Conservation (phyloP, 2,329 filamentous ascomycete genomes). For the Exophiala mesophila region DNA sequence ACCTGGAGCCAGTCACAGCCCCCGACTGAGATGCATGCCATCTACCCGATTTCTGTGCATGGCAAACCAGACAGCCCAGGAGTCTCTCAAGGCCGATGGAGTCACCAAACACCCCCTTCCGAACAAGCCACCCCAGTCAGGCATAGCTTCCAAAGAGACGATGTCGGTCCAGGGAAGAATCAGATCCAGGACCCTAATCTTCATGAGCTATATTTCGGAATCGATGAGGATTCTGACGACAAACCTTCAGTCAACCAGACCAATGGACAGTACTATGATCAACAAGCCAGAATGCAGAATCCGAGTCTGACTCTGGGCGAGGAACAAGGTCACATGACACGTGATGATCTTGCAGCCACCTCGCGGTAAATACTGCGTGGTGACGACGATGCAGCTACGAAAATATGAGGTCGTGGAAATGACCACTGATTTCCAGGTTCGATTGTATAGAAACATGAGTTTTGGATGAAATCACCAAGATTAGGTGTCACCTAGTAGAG, state of each 20-base stretch:
- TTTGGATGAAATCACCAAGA: too few relatives aligned
- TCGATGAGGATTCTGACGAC: conserved; percentile 11
- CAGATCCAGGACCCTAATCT: conserved; percentile 24
- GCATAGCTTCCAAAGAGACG: conserved; percentile 22
- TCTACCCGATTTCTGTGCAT: conserved; percentile 16
- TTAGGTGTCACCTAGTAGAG: too few relatives aligned
- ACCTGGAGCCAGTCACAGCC: conserved; percentile 16
- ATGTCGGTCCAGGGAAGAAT: conserved; percentile 21
- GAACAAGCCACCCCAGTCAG: conserved; percentile 22
- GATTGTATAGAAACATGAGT: too few relatives aligned
- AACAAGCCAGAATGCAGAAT: neutral
- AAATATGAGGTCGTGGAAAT: too few relatives aligned
- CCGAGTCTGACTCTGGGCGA: too few relatives aligned
- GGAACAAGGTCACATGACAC: too few relatives aligned
- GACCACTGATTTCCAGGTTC: too few relatives aligned
- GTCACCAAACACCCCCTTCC: conserved; percentile 4
- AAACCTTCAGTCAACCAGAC: neutral
- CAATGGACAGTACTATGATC: conserved; percentile 2
- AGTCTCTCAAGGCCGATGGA: conserved; percentile 22
- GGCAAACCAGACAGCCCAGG: conserved; percentile 22
- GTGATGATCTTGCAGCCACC: too few relatives aligned
- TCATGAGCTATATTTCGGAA: conserved; percentile 26
- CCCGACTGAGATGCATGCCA: conserved; percentile 24
- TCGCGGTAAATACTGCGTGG: too few relatives aligned
- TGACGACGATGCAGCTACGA: too few relatives aligned